Conservation (phyloP, 2,329 filamentous ascomycete species). For the Aspergillus spinulosporus region DNA sequence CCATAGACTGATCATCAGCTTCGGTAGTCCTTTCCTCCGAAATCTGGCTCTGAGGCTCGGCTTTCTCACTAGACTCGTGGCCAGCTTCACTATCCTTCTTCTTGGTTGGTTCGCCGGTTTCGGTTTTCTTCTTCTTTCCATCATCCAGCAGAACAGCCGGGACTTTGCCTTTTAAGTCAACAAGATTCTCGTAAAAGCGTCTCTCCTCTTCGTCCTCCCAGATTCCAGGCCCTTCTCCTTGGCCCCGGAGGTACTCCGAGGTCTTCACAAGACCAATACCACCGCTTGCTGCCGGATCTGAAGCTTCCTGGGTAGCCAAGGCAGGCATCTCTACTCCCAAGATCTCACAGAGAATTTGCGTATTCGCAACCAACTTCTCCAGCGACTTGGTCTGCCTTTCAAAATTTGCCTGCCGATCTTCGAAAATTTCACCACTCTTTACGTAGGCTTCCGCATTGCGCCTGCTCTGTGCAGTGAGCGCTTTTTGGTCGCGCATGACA, state of each 20-base stretch:
- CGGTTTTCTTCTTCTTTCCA: constrained; percentile 86
- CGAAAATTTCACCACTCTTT: constrained; percentile 96
- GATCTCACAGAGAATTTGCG: constrained; percentile 85
- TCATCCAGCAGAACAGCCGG: constrained; percentile 92
- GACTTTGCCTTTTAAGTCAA: constrained; percentile 93
- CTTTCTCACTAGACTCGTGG: constrained; percentile 48
- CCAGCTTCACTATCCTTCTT: constrained; percentile 63
- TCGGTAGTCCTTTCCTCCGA: constrained; percentile 54
- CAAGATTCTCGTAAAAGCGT: constrained; percentile 95
- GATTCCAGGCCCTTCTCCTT: constrained; percentile 87
- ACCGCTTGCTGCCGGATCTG: constrained; percentile 65
- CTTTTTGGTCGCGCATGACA: constrained; percentile 86
- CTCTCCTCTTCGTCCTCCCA: constrained; percentile 99
- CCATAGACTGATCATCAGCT: constrained; percentile 80
- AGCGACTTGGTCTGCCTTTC: constrained; percentile 91
- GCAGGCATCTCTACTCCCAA: constrained; percentile 92
- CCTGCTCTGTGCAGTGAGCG: constrained; percentile 79
- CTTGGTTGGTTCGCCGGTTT: constrained; percentile 77
- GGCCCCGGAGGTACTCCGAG: constrained; percentile 85
- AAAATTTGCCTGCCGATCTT: constrained; percentile 92
- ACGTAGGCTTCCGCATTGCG: constrained; percentile 98
- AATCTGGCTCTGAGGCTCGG: constrained; percentile 38
- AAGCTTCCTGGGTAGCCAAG: constrained; percentile 76
- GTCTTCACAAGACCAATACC: constrained; percentile 92
- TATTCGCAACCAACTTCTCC: constrained; percentile 85